Conservation (phyloP, 2,329 filamentous ascomycete species). For the Rutstroemia sp. region DNA sequence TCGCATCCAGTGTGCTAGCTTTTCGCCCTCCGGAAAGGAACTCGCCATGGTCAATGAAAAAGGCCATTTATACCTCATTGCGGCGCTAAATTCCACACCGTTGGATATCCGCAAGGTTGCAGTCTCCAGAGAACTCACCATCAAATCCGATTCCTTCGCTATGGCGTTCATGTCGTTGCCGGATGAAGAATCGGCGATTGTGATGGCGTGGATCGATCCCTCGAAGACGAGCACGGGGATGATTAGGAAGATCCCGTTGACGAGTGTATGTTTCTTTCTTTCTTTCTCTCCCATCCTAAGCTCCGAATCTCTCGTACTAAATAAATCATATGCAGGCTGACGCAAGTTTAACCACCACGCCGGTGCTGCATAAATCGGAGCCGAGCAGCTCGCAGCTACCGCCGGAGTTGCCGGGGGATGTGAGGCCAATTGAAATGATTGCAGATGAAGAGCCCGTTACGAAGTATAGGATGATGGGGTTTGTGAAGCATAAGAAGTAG, state of each 20-base stretch:
- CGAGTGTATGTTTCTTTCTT: not conserved
- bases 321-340: not conserved
- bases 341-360: not conserved
- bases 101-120: constrained; percentile 33
- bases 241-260: constrained; percentile 29
- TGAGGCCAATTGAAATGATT: constrained; percentile 1
- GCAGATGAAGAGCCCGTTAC: constrained; percentile 5
- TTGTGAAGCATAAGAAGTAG: not conserved
- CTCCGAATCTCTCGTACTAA: too few species aligned
- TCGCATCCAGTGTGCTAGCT: constrained; percentile 34
- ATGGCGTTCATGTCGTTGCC: constrained; percentile 33
- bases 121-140: constrained; percentile 32
- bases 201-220: constrained; percentile 35
- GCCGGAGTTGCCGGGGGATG: constrained; percentile 1
- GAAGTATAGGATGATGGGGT: constrained; percentile 8
- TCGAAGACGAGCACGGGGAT: constrained; percentile 28
- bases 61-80: constrained; percentile 34
- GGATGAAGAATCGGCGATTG: constrained; percentile 32
- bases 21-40: constrained; percentile 33
- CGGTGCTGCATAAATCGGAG: constrained; percentile 4
- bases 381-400: not conserved
- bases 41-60: constrained; percentile 36
- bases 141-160: constrained; percentile 32
- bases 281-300: too few species aligned
- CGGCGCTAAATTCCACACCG: constrained; percentile 33